phyloP scores from a whole-genome alignment of 257 asterid species.

The Jasminum sambac region DNA sequence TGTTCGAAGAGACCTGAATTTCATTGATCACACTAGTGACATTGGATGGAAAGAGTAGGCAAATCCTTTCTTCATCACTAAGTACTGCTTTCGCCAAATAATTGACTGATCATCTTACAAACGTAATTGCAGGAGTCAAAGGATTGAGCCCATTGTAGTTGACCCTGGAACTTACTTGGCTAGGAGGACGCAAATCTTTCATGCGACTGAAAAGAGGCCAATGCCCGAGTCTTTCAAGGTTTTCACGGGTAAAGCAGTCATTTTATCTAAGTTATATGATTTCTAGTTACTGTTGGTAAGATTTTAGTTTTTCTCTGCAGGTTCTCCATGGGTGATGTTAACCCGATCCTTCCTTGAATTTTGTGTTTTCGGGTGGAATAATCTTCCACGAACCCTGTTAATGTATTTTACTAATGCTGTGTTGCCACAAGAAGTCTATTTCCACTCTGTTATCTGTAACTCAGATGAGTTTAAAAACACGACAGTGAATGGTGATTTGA shows the following conservation, averaged over 20 bases:
- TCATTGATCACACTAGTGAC: conserved; percentile 91
- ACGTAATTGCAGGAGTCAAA: conserved; percentile 64
- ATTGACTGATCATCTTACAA: conserved; percentile 27
- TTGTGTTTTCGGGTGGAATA: conserved; percentile 92
- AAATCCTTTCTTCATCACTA: conserved; percentile 39
- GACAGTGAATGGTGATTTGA: conserved; percentile 76
- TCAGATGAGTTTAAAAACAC: conserved; percentile 77
- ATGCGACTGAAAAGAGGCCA: conserved; percentile 91
- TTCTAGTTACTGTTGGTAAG: neutral
- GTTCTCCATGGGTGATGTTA: conserved; percentile 94
- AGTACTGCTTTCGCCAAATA: neutral
- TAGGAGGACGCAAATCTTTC: conserved; percentile 80
- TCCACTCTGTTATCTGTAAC: conserved; percentile 88
- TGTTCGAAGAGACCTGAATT: conserved; percentile 82
- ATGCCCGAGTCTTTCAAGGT: conserved; percentile 86
- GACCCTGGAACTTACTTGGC: conserved; percentile 93
- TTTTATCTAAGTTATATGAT: neutral
- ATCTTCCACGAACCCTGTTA: conserved; percentile 88
- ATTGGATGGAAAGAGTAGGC: conserved; percentile 99
- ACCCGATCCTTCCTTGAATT: conserved; percentile 86
- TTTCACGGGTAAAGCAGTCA: conserved; percentile 65
- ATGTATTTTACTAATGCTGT: conserved; percentile 76
- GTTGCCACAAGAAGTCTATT: conserved; percentile 84
- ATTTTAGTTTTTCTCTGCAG: conserved; percentile 40
- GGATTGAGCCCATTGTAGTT: conserved; percentile 80